Percentiles rank a stretch among this genome's conserved stretches.
These are phyloP conservation scores for Kuraishia molischiana DNA, from an alignment of 805 yeast genomes.

Conservation along the genomic window DNA sequence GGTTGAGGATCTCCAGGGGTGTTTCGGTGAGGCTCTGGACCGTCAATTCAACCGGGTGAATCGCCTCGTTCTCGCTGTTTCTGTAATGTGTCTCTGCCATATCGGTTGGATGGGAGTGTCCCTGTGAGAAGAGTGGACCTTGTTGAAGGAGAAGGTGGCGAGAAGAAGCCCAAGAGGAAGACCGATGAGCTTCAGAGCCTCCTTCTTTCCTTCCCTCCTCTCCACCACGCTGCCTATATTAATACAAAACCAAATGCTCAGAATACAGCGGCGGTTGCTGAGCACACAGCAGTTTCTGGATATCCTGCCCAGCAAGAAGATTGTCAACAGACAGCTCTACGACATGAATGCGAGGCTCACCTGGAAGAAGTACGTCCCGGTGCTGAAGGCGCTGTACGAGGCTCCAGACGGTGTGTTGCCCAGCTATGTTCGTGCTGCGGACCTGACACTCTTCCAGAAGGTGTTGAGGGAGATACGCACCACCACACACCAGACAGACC, in stretches of 20 bases:
- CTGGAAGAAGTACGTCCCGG: constrained; percentile 42
- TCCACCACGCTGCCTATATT: too few species aligned
- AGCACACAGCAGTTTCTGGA: constrained; percentile 17
- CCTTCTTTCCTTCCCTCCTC: too few species aligned
- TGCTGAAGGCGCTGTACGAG: constrained; percentile 40
- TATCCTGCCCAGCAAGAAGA: constrained; percentile 48
- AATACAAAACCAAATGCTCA: too few species aligned
- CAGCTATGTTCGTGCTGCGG: constrained; percentile 36
- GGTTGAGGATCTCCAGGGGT: constrained; percentile 40
- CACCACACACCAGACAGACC: constrained; percentile 50
- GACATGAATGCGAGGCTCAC: constrained; percentile 55
- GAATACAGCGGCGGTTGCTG: neutral
- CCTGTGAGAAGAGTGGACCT: too few species aligned
- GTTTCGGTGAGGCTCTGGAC: constrained; percentile 48
- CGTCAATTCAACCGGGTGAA: constrained; percentile 51
- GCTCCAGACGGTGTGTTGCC: constrained; percentile 35
- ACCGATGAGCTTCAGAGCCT: too few species aligned
- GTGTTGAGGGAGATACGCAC: constrained; percentile 54
- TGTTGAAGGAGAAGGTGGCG: too few species aligned
- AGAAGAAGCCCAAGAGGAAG: too few species aligned
- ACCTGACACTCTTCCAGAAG: constrained; percentile 58
- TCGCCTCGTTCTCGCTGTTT: constrained; percentile 3
- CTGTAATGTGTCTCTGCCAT: too few species aligned
- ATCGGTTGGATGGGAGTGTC: too few species aligned
- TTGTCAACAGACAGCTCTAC: constrained; percentile 50